Evolutionary conservation across 1,284 basidiomycete species (phyloP), one percentile per base, ranked within the genome.

Genomic region (Microbotryomycetes sp.): DNA sequence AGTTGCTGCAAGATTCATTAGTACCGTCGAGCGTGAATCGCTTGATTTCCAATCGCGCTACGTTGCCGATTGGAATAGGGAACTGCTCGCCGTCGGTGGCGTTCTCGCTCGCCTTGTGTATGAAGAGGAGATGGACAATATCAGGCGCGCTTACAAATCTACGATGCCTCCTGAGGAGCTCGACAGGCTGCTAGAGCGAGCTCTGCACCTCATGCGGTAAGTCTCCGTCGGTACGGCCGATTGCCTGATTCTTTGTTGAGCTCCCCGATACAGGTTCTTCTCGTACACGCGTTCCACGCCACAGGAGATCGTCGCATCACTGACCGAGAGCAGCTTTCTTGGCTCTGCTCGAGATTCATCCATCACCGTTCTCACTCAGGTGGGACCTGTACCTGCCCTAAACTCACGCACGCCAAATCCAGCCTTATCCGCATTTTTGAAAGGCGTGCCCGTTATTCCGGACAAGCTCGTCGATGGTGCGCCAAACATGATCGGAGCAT

Each of bases 11-110:
- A 81, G 92, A 7, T 97, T 97, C 73, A 96, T 98, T 61, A 91
- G 92, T 0, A 98, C 94, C 0, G 94, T 98, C 2, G 94, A 98
- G 76, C 83, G 94, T 66, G 94, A 98, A 76, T 90, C 57, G 13
- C 54, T 72, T 28, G 70, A 71, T 53, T 75, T 78, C 57, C 72
- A 76, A 54, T 56, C 55, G 72, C 75, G 45, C 31, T 74, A 72
- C 55, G 75, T 76, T 56, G 70, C 70, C 26, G 67, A 73, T 46
- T 93, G 90, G 90, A 96, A 94, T 71, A 84, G 82, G 68, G 91
- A 96, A 70, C 79, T 96, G 0, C 79, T 97, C 5, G 87, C 84
- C 70, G 80, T 91, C 7, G 92, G 90, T 6, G 78, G 77, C 15
- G 83, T 88, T 69, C 80, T 97, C 13, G 80, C 86, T 41, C 85